Evolutionary conservation across 2,329 filamentous ascomycete species (phyloP).

Genomic region (Alternaria solani): DNA sequence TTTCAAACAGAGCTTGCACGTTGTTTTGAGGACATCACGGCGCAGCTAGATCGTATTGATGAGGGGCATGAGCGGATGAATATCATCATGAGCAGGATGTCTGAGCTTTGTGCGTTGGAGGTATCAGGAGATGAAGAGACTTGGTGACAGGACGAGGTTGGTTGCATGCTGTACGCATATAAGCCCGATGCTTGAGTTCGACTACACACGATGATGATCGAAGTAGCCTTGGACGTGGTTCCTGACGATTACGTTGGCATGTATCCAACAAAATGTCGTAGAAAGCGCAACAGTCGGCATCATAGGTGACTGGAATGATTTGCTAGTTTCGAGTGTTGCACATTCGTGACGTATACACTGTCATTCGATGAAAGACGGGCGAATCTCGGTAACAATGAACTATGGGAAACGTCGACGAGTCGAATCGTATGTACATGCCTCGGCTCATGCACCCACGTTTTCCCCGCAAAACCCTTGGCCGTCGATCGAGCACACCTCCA

Average conservation of each 20-base stretch:
- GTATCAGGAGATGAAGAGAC: not conserved
- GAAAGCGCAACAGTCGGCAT: not conserved
- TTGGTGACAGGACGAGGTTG: not conserved
- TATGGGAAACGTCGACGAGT: slow-evolving; percentile 17
- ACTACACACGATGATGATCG: not conserved
- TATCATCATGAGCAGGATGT: not conserved
- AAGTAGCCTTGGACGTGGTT: not conserved
- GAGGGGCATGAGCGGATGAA: not conserved
- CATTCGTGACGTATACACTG: not conserved
- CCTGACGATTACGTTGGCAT: not conserved
- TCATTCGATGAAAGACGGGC: not conserved
- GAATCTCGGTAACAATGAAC: not conserved
- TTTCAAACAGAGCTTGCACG: not conserved
- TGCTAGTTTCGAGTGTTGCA: not conserved
- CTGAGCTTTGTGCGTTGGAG: not conserved
- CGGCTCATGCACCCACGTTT: slow-evolving; percentile 21
- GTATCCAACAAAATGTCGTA: not conserved
- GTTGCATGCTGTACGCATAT: not conserved
- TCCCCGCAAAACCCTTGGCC: slow-evolving; percentile 31
- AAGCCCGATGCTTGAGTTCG: not conserved
- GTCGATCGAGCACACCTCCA: slow-evolving; percentile 14
- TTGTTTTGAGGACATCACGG: not conserved
- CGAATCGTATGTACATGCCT: slow-evolving; percentile 25
- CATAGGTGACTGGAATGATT: not conserved
- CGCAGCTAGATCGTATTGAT: not conserved